Conservation (phyloP, 768 basidiomycete genomes). For the Piloderma croceum region DNA sequence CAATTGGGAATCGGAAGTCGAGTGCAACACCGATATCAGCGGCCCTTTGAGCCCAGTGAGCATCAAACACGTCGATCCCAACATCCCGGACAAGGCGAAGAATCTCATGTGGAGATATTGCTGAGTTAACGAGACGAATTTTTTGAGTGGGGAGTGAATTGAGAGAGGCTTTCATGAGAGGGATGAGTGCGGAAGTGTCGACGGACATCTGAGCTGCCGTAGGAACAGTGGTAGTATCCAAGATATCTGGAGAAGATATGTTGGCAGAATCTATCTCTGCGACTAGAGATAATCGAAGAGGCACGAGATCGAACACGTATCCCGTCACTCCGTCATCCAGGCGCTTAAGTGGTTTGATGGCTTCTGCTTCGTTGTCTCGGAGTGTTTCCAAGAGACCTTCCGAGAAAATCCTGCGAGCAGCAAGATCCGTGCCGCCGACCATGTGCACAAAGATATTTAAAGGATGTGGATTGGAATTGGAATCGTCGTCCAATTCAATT, state of each 20-base stretch:
- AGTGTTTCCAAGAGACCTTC: conserved; percentile 50
- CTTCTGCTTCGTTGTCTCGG: conserved; percentile 48
- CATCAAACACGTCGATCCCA: conserved; percentile 76
- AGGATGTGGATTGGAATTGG: conserved; percentile 12
- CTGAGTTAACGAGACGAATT: conserved; percentile 11
- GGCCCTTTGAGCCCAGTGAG: conserved; percentile 62
- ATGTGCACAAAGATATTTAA: conserved; percentile 65
- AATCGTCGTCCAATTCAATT: conserved; percentile 5
- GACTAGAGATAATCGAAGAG: conserved; percentile 35
- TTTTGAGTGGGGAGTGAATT: conserved; percentile 46
- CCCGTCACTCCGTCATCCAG: conserved; percentile 69
- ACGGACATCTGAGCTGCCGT: conserved; percentile 1
- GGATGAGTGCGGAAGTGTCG: conserved; percentile 18
- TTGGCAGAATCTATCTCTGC: conserved; percentile 8
- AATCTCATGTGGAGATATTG: conserved; percentile 67
- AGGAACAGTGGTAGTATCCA: background rate
- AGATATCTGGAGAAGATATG: background rate
- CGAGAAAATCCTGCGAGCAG: conserved; percentile 64
- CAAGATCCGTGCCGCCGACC: conserved; percentile 49
- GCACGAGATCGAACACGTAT: conserved; percentile 65
- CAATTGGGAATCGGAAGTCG: conserved; percentile 69
- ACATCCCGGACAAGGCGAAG: conserved; percentile 56
- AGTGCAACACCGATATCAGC: conserved; percentile 70
- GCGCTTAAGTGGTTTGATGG: conserved; percentile 42
- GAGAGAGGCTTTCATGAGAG: conserved; percentile 59